phyloP scores from a whole-genome alignment of 768 basidiomycete species.

The Termitomyces sp. region DNA sequence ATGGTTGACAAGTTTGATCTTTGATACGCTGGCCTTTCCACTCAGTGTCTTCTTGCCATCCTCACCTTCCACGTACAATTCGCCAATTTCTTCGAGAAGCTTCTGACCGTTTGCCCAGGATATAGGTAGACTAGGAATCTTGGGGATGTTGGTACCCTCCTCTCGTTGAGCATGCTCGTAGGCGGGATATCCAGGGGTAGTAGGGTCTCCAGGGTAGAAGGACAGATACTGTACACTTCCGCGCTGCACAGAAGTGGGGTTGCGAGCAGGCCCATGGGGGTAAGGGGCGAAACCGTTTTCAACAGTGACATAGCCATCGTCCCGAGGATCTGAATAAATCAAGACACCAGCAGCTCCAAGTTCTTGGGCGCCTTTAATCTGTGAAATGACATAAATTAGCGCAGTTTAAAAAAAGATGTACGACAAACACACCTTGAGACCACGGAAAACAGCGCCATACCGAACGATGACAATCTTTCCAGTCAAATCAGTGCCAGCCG shows the following conservation, averaged over 20 bases:
- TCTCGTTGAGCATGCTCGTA: slow-evolving; percentile 75
- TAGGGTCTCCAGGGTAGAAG: slow-evolving; percentile 71
- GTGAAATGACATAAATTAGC: slow-evolving; percentile 7
- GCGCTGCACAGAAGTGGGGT: slow-evolving; percentile 79
- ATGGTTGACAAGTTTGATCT: slow-evolving; percentile 51
- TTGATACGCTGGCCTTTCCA: slow-evolving; percentile 45
- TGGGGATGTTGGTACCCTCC: slow-evolving; percentile 58
- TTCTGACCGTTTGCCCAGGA: slow-evolving; percentile 80
- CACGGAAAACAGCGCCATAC: slow-evolving; percentile 77
- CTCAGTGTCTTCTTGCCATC: slow-evolving; percentile 34
- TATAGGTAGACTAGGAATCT: slow-evolving; percentile 86
- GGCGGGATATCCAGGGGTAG: slow-evolving; percentile 85
- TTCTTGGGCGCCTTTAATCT: slow-evolving; percentile 84
- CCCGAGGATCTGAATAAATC: slow-evolving; percentile 83
- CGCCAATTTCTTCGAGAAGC: slow-evolving; percentile 55
- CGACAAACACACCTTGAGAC: slow-evolving; percentile 60
- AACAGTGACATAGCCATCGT: slow-evolving; percentile 76
- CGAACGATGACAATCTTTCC: slow-evolving; percentile 78
- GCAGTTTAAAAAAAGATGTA: slow-evolving; percentile 14
- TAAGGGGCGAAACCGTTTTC: slow-evolving; percentile 76
- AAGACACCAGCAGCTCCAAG: slow-evolving; percentile 74
- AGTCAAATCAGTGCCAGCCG: slow-evolving; percentile 63
- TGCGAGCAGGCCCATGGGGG: slow-evolving; percentile 85
- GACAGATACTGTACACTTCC: slow-evolving; percentile 77
- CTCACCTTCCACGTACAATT: slow-evolving; percentile 24